Evolutionary conservation across 352 stramenopile species (phyloP).

Genomic region (Globisporangium irregulare): DNA sequence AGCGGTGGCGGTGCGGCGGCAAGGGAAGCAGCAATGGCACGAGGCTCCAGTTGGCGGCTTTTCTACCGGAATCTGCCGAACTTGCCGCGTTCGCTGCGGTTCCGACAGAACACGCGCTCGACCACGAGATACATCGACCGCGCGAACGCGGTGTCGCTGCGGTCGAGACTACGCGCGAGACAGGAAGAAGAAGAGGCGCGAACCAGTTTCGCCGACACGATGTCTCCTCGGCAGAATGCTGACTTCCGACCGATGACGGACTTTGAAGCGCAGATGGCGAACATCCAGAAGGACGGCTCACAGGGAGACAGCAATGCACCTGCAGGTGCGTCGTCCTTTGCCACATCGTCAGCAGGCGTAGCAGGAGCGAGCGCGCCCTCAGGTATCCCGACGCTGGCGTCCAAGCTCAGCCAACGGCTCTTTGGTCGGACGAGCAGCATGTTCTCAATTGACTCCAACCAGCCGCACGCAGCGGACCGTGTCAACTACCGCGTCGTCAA

Average conservation of each 20-base stretch:
- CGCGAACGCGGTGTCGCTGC: conserved; percentile 60
- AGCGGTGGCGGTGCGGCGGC: neutral
- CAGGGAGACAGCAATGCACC: conserved; percentile 10
- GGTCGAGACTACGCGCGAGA: conserved; percentile 47
- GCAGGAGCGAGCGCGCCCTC: neutral
- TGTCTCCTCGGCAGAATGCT: conserved; percentile 24
- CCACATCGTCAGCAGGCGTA: neutral
- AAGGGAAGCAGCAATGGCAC: neutral
- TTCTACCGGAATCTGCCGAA: conserved; percentile 74
- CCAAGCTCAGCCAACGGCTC: conserved; percentile 29
- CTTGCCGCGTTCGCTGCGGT: conserved; percentile 60
- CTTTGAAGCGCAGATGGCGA: conserved; percentile 53
- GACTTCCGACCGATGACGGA: conserved; percentile 33
- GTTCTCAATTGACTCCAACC: conserved; percentile 56
- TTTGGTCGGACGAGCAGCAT: conserved; percentile 51
- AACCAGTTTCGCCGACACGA: conserved; percentile 27
- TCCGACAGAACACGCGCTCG: conserved; percentile 72
- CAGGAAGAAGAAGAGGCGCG: conserved; percentile 47
- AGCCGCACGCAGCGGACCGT: conserved; percentile 8
- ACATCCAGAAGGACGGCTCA: neutral
- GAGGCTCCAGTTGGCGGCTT: conserved; percentile 45
- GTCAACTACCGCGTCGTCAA: conserved; percentile 73
- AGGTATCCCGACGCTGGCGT: conserved; percentile 21
- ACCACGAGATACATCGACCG: conserved; percentile 77
- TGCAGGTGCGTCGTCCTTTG: conserved; percentile 16